A percentile compares a stretch with the other conserved stretches of the same genome.
Evolutionary conservation across 495 filamentous ascomycete genomes (phyloP).

Genomic region (Podospora didyma): DNA sequence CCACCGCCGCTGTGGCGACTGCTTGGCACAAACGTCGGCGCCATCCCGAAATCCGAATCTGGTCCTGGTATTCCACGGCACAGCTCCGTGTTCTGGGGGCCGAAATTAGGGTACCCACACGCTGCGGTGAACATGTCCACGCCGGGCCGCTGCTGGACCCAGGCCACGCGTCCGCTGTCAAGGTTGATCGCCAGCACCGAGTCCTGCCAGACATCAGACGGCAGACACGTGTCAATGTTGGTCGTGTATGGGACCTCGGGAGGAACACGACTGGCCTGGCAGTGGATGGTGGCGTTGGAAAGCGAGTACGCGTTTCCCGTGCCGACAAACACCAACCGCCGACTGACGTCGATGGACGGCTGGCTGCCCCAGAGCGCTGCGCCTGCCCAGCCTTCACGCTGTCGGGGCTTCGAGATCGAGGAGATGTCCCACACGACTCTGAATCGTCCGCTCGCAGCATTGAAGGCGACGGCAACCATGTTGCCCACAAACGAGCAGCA

Average conservation of each 20-base stretch:
- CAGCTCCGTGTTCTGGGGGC: constrained; percentile 8
- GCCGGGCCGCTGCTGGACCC: constrained; percentile 21
- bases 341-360: constrained; percentile 31
- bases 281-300: constrained; percentile 12
- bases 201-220: constrained; percentile 27
- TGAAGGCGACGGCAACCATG: constrained; percentile 23
- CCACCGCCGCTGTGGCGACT: neutral
- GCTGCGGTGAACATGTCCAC: constrained; percentile 28
- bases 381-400: constrained; percentile 24
- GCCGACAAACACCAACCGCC: constrained; percentile 31
- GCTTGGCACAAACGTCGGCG: constrained; percentile 29
- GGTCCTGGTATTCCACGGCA: constrained; percentile 26
- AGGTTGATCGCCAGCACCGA: constrained; percentile 30
- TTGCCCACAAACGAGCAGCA: constrained; percentile 36
- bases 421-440: constrained; percentile 22
- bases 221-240: constrained; percentile 9
- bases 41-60: constrained; percentile 39
- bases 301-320: constrained; percentile 35
- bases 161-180: constrained; percentile 25
- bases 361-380: constrained; percentile 36
- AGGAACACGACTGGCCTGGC: constrained; percentile 14
- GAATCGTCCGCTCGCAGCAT: constrained; percentile 13
- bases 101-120: constrained; percentile 17
- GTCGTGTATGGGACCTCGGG: neutral
- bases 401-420: constrained; percentile 15